phyloP scores from a whole-genome alignment of 176 grass and related monocot genomes.

The Aegilops bicornis region DNA sequence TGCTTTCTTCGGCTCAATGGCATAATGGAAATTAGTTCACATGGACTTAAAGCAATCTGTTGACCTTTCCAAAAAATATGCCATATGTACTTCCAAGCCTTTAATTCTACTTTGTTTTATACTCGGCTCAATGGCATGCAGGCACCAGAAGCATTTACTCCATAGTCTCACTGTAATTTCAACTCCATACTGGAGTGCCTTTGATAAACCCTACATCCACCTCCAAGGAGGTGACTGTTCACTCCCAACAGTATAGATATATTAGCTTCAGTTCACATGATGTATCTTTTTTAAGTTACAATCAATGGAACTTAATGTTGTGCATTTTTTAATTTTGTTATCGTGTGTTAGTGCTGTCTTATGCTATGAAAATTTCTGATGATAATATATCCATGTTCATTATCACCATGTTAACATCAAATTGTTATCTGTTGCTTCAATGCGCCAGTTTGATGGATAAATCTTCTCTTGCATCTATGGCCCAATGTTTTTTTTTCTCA shows the following conservation, averaged over 20 bases:
- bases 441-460: background rate
- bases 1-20: background rate
- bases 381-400: background rate
- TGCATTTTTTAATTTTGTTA: background rate
- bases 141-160: conserved; percentile 28
- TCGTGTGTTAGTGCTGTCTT: background rate
- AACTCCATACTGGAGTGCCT: background rate
- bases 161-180: background rate
- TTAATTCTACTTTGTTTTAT: conserved; percentile 3
- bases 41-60: background rate
- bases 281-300: background rate
- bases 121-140: background rate
- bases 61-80: background rate
- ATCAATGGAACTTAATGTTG: background rate
- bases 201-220: background rate
- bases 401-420: background rate
- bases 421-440: background rate
- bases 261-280: background rate
- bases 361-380: background rate
- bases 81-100: background rate
- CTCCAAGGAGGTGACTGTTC: background rate
- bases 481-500: background rate
- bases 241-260: background rate
- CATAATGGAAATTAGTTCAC: background rate
- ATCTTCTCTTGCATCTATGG: background rate